Base-by-base conservation (phyloP, 2,329 filamentous ascomycete genomes). In the Penicillium sp. region DNA sequence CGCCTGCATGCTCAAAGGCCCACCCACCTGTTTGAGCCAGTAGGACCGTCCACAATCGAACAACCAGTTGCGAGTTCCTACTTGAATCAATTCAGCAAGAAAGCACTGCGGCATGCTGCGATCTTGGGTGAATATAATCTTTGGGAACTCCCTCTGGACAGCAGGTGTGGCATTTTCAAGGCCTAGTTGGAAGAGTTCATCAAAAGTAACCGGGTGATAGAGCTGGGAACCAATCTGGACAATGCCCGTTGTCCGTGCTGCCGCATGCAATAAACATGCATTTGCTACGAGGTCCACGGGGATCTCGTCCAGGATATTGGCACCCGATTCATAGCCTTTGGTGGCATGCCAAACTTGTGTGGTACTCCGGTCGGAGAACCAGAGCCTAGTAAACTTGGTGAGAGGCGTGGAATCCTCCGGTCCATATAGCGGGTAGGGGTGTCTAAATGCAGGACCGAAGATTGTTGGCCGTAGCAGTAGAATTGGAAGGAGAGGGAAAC, bases 241-340 rank as follows among this genome's bases (percentile, higher is more conserved):
- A 17, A 69, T 65, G 0, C 69, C 69, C 3, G 54, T 67, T 10
- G 68, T 71, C 9, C 59, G 61, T 12, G 66, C 66, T 7, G 67
- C 68, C 1, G 66, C 65, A 30, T 71, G 69, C 9, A 71, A 37
- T 14, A 71, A 60, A 57, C 67, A 69, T 1, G 66, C 64, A 43
- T 70, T 71, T 28, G 69, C 68, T 16, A 71, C 69, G 30, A 71
- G 67, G 38, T 71, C 69, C 3, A 71, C 69, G 0, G 69, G 69
- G 2, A 71, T 66, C 51, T 71, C 69, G 33, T 71, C 69, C 9
- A 71, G 50, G 31, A 69, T 65, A 35, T 71, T 71, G 19, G 62
- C 59, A 4, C 67, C 69, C 9, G 59, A 66, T 5, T 59, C 59
- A 33, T 67, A 67, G 1, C 69, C 69, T 28, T 65, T 50, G 4